Evolutionary conservation across 306 rosid genomes (phyloP), one percentile per base, ranked within the genome.

Genomic region (Sesbania bispinosa): DNA sequence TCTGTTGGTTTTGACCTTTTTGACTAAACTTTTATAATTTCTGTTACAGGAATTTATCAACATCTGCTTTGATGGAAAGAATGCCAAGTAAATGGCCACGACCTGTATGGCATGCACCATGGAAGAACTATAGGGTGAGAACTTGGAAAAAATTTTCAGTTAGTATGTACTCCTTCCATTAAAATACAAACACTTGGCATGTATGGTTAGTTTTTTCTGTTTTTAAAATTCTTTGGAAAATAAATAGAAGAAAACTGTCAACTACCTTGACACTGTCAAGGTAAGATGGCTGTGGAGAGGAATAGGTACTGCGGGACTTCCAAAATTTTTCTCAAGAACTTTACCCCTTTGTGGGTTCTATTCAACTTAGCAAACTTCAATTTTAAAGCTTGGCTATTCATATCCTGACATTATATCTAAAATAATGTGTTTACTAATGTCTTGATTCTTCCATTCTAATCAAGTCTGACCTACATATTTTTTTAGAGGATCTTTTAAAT

Each of bases 1-100:
- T 75, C 46, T 48, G n/a, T n/a, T 61, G 57, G 57, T 16, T 15
- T 20, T 60, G 18, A 7, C 35, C 51, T 6, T 43, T 61, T 57
- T 82, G 38, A 8, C 67, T 80, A 74, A 75, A 33, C 62, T 26
- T 29, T 71, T 39, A 66, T 47, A 26, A 36, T 84, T 75, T 78
- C 52, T 80, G 21, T 57, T 68, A 33, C 79, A 93, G 97, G 86
- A 82, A 82, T 64, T 83, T 85, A 6, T 93, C 97, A 0, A 94
- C 99, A 35, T 80, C 99, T 46, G 99, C 97, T 77, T 38, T 94
- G 79, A 91, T 94, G 88, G 99, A 94, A 81, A 91, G 99, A 84
- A 89, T 91, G 63, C 92, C 99, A 53, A 90, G 97, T 77, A 94
- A 82, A 89, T 94, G 99, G 99, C 99, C 99, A 39, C 97, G 99